Evolutionary conservation across 129 eudicot genomes (phyloP).

Genomic region (Apium graveolens): DNA sequence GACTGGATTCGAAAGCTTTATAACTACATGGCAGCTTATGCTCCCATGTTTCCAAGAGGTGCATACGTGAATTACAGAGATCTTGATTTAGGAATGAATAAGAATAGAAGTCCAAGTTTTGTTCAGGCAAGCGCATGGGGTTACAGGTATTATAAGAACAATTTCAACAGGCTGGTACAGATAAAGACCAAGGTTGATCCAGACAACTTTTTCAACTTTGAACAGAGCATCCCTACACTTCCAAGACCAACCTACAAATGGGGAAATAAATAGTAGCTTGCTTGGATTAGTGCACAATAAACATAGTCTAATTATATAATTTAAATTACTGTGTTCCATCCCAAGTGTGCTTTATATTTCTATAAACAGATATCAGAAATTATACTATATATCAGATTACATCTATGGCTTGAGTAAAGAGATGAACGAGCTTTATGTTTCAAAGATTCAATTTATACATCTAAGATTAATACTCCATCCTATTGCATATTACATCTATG

Average conservation of each 20-base stretch:
- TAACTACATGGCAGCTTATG: too few species aligned
- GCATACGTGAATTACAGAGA: too few species aligned
- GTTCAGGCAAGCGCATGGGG: constrained; percentile 61
- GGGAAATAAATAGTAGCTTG: neutral
- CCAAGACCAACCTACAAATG: neutral
- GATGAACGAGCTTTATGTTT: neutral
- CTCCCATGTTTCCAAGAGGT: too few species aligned
- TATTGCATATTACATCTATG: neutral
- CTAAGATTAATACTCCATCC: neutral
- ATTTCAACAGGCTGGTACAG: constrained; percentile 51
- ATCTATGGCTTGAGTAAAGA: too few species aligned
- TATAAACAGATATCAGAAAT: neutral
- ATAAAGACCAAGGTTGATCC: constrained; percentile 72
- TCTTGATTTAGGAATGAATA: too few species aligned
- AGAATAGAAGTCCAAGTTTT: constrained; percentile 36
- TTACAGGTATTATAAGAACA: constrained; percentile 52
- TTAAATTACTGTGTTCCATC: neutral
- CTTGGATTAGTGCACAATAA: neutral
- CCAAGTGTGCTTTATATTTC: neutral
- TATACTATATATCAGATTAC: neutral
- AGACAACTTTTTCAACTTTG: constrained; percentile 72
- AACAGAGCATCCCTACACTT: constrained; percentile 64
- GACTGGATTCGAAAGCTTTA: too few species aligned
- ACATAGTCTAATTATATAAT: neutral
- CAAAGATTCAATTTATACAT: neutral